phyloP scores from a whole-genome alignment of 129 eudicot genomes.

The Tagetes erecta region DNA sequence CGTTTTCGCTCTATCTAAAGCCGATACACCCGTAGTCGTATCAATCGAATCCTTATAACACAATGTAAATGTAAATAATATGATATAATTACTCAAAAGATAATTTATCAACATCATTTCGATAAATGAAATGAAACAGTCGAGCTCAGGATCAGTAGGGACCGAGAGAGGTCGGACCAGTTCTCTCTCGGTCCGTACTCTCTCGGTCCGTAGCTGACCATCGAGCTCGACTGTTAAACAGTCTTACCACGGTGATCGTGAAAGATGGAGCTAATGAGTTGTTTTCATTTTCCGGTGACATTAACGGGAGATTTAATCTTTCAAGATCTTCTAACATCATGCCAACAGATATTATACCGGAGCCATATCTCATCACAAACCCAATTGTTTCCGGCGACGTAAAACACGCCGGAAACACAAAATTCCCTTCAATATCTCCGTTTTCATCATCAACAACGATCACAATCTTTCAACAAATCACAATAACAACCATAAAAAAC shows the following conservation, averaged over 20 bases:
- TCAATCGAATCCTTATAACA: conserved; percentile 75
- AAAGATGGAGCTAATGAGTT: conserved; percentile 73
- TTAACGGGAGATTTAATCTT: conserved; percentile 79
- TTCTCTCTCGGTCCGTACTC: too few species aligned
- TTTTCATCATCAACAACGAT: conserved; percentile 76
- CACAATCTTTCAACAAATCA: conserved; percentile 56
- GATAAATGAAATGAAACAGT: too few species aligned
- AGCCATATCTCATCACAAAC: conserved; percentile 72
- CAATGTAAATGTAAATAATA: conserved; percentile 14
- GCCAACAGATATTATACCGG: conserved; percentile 89
- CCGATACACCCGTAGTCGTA: conserved; percentile 79
- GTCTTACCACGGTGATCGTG: conserved; percentile 81
- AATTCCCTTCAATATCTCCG: conserved; percentile 67
- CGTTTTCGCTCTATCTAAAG: conserved; percentile 84
- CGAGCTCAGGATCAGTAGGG: too few species aligned
- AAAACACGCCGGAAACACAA: conserved; percentile 70
- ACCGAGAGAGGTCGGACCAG: too few species aligned
- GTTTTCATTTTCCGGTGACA: conserved; percentile 77
- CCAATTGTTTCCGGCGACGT: conserved; percentile 55
- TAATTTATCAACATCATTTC: background rate
- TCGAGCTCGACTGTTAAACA: background rate
- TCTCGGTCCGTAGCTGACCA: too few species aligned
- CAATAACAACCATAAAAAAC: conserved; percentile 7
- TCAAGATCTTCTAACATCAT: conserved; percentile 82
- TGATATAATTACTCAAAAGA: background rate